Evolutionary conservation across 2,329 filamentous ascomycete species (phyloP), one percentile per base, ranked within the genome.

Genomic region (Colletotrichum camelliae): DNA sequence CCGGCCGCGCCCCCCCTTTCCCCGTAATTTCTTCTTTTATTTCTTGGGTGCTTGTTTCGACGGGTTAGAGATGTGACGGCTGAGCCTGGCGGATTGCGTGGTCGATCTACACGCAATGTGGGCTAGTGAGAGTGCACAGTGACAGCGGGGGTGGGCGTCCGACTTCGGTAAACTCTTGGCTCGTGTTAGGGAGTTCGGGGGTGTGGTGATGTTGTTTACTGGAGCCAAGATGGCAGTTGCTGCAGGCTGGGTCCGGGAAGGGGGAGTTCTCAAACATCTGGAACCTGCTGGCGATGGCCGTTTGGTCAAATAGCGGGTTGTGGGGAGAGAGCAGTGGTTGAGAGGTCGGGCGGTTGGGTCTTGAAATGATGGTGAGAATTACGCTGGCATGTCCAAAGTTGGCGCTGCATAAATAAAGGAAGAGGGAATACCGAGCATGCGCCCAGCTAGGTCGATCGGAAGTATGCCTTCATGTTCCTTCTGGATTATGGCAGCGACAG

Each of bases 71-170:
- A 43, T 74, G 67, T 24, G 71, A 74, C 67, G 15, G 58, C 57
- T 57, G 58, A 74, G 71, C 71, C 67, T 39, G 58, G 58, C 24
- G 33, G 21, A 27, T 58, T 61, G 70, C 65, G 70, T 55, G 33
- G 58, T 33, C 58, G 67, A 74, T 70, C 67, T 65, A 58, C 71
- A 58, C 24, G 27, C 27, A 67, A 70, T 48, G 71, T 52, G 58
- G 67, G 71, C 16, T 67, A 18, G 43, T 48, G 43, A 48, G 43
- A 48, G 43, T 1, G 18, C 43, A 48, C 39, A 37, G 65, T 67
- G 43, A 61, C 43, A 61, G 16, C 39, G 67, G n/a, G 24, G 48
- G 71, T 31, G 29, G 61, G 39, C 24, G 7, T 18, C 24, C 58
- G 58, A 61, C 35, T 31, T 58, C 37, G 35, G 58, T 13, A 64